Base-by-base conservation (phyloP, 306 rosid species). In the Elaeagnus macrophylla region DNA sequence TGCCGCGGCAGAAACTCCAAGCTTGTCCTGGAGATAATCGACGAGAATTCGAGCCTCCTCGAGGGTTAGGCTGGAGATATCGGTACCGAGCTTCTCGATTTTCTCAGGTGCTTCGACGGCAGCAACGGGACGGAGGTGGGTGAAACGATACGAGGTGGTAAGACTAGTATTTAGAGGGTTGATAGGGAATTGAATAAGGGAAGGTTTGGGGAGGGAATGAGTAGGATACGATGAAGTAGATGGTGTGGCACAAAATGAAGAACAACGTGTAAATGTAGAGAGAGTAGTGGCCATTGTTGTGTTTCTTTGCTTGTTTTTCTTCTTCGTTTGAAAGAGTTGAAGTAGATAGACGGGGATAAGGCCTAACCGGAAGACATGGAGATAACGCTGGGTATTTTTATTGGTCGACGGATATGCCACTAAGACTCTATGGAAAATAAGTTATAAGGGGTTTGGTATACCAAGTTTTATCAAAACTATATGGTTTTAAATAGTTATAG, bases 1-100 rank as follows among this genome's bases (percentile, higher is more conserved):
- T 8, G 97, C 64, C 0, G 94, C 91, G 6, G 97, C 87, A n/a
- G 94, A 62, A 44, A 90, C 97, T 10, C 97, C 97, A 8, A 90
- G 94, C 83, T 79, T 83, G 12, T 90, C 95, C 66, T 86, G 97
- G 67, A 90, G 97, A 58, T 64, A 74, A 67, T 90, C 97, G 45
- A 86, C 95, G 17, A 90, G 88, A 49, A 10, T n/a, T 36, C 79
- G 76, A 8, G 95, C 97, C 67, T 90, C 95, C 59, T 75, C 90
- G 5, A 90, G 90, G 0, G 97, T 86, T 48, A 90, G 91, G 39
- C 15, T 5, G 62, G 88, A 75, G 77, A 84, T 81, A 12, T 79
- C 87, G 10, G 65, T 37, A 43, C 94, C 89, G 57, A 83, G 82
- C 20, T 75, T 75, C 57, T 83, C 87, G 63, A 87, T 78, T 51